Base-by-base conservation (phyloP, 495 filamentous ascomycete species). In the Glutinoglossum americanum region DNA sequence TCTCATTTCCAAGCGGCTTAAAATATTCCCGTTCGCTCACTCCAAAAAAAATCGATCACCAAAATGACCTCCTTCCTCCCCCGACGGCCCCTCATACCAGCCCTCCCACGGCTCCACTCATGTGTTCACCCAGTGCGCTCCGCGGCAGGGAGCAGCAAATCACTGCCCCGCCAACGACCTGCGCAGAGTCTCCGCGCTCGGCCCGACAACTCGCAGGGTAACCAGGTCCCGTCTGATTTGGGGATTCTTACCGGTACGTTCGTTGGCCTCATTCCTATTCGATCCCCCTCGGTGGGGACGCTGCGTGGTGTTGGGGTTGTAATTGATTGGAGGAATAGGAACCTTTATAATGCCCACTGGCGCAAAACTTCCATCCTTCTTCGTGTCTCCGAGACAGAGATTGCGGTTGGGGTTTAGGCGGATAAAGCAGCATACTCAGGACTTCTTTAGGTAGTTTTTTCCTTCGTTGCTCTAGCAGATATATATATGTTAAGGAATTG, bases 271-370 rank as follows among this genome's bases (percentile, higher is more conserved):
- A 11, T 4, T 4, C 32, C n/a, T n/a, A n/a, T 35, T 11, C 32
- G 11, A 35, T 35, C 11, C 32, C 32, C 32, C 32, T 11, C 11
- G 11, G 32, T 11, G 32, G 32, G 32, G 32, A n/a, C n/a, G n/a
- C n/a, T n/a, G n/a, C n/a, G n/a, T n/a, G n/a, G n/a, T n/a, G n/a
- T n/a, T n/a, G 51, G 66, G 37, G 15, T 8, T 8, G 37, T 1
- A 41, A 17, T 3, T 41, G 8, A 17, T 11, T 67, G 35, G 73
- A 77, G 28, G 17, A 59, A 17, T 39, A 76, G 74, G 64, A 19
- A 83, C 80, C 5, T 81, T 80, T 60, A 69, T 84, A 23, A 72
- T 71, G 66, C 80, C 79, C n/a, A 67, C 74, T 13, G 73, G 76
- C 68, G 64, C 62, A 35, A 76, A 80, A 55, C 67, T 74, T 61